Base-by-base conservation (phyloP, 2,329 filamentous ascomycete genomes). In the Didymella glomerata region DNA sequence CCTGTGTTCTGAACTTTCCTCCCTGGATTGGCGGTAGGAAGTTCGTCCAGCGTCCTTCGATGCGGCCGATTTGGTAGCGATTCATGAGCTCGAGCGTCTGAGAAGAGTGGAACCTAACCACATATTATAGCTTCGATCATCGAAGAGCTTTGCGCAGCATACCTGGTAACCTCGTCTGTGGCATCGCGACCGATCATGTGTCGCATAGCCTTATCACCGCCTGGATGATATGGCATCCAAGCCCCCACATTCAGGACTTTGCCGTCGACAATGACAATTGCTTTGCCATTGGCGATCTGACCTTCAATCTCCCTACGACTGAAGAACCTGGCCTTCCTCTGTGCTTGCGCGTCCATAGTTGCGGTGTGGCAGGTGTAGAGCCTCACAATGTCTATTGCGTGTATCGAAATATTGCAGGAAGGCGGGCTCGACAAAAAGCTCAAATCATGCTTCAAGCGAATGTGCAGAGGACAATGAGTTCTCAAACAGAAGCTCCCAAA, bases 131-230 rank as follows among this genome's bases (percentile, higher is more conserved):
- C 40, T 45, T 2, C 16, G 16, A 27, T 4, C 28, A 13, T 42
- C 32, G 16, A 2, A 1, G 13, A 47, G 1, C 9, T 25, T 40
- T 22, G 18, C 40, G 14, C 10, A 54, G 82, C 89, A 49, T 84
- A 97, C 92, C 89, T 91, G 76, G 90, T 92, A 62, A 98, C 89
- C 79, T 98, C 95, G 77, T 97, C 93, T 11, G 94, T 97, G 49
- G 92, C 94, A 86, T 97, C 93, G 78, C 90, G 87, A 62, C 93
- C 93, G 61, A 98, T 86, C 92, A 97, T 95, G 75, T 99, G 95
- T 75, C 87, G 82, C 65, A 99, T 96, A 54, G 94, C 86, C 79
- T 93, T 95, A 70, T 94, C 89, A 68, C 95, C 95, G 57, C 95
- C 95, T 13, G 95, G 95, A 72, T 98, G 95, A 72, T 91, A 97